These are phyloP conservation scores for Ampelocalamus luodianensis DNA, from an alignment of 176 grass and related monocot genomes.

Conservation along the genomic window DNA sequence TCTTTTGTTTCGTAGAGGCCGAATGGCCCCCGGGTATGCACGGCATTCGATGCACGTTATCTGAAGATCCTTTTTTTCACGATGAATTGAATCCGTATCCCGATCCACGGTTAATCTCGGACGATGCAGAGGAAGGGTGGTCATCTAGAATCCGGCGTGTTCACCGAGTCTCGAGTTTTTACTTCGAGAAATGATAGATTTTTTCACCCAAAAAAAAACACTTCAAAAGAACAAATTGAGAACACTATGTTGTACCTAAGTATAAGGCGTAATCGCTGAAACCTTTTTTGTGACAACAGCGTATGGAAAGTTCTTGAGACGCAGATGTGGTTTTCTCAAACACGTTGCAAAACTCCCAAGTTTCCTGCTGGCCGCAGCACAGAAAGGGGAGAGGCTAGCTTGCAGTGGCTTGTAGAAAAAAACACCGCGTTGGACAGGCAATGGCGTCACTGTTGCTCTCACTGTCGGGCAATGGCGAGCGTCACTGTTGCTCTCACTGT, in stretches of 20 bases:
- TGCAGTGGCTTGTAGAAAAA: constrained; percentile 27
- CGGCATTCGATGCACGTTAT: background rate
- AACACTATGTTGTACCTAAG: too few relatives aligned
- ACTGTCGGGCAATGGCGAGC: too few relatives aligned
- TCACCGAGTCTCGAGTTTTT: too few relatives aligned
- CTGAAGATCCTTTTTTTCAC: too few relatives aligned
- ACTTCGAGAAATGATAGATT: too few relatives aligned
- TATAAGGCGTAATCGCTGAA: too few relatives aligned
- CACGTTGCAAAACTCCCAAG: background rate
- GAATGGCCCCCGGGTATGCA: background rate
- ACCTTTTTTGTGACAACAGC: background rate
- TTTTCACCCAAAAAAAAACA: too few relatives aligned
- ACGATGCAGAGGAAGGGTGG: background rate
- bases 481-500: too few relatives aligned
- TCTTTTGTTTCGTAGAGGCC: too few relatives aligned
- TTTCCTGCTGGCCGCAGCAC: background rate
- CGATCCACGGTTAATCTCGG: background rate
- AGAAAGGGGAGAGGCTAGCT: background rate
- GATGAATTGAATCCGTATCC: too few relatives aligned
- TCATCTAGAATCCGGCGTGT: background rate
- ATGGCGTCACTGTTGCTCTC: background rate
- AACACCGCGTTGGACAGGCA: constrained; percentile 25
- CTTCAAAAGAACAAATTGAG: too few relatives aligned
- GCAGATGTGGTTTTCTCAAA: background rate
- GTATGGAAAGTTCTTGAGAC: background rate